Percentiles rank a stretch among this genome's conserved stretches.
Conservation (phyloP, 306 rosid genomes). For the Betula pendula region DNA sequence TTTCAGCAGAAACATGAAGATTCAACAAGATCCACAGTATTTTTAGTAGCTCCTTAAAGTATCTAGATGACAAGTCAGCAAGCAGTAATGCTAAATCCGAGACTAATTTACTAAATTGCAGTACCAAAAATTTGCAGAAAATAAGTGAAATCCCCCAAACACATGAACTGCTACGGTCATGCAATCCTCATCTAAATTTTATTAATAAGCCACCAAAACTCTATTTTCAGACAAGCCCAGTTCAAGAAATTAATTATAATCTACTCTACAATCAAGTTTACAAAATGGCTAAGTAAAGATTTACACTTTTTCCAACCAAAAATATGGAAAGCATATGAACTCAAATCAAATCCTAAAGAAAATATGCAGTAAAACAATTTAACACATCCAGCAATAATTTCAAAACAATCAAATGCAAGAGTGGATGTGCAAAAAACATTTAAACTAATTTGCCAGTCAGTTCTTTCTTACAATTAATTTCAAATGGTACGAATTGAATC, state of each 20-base stretch:
- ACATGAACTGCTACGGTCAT: background rate
- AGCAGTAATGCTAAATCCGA: background rate
- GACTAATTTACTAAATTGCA: background rate
- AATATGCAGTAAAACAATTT: background rate
- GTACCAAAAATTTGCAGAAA: background rate
- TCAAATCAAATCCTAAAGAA: background rate
- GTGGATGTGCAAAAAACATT: background rate
- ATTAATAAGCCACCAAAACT: background rate
- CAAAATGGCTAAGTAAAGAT: background rate
- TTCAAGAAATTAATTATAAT: background rate
- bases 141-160: background rate
- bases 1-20: constrained; percentile 1
- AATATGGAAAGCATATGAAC: background rate
- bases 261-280: background rate
- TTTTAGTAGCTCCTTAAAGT: background rate
- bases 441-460: background rate
- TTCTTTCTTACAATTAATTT: background rate
- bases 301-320: background rate
- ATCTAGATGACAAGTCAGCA: background rate
- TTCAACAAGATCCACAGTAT: background rate
- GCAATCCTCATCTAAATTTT: background rate
- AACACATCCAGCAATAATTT: background rate
- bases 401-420: constrained; percentile 3
- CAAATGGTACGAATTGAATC: constrained; percentile 1
- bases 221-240: background rate